A percentile compares a stretch with the other conserved stretches of the same genome.
phyloP scores from a whole-genome alignment of 1,284 basidiomycete species.

The Hymenochaete sp. region DNA sequence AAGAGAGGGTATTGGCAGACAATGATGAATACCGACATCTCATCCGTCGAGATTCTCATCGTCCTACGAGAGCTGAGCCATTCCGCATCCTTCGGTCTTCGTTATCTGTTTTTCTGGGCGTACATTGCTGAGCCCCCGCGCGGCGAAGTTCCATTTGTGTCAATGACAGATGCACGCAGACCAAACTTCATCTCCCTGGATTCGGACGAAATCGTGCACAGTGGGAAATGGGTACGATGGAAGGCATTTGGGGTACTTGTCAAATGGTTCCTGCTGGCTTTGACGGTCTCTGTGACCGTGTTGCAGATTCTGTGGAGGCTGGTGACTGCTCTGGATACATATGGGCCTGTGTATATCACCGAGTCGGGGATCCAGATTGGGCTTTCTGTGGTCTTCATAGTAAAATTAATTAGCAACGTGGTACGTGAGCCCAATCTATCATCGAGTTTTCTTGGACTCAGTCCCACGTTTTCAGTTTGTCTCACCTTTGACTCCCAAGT shows the following conservation, averaged over 20 bases:
- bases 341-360: conserved; percentile 46
- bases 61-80: conserved; percentile 52
- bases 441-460: too few species aligned
- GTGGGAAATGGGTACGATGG: conserved; percentile 57
- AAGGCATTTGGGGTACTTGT: conserved; percentile 44
- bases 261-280: conserved; percentile 40
- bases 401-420: conserved; percentile 57
- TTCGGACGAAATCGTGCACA: conserved; percentile 31
- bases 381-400: conserved; percentile 47
- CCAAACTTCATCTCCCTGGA: conserved; percentile 21
- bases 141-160: conserved; percentile 28
- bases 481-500: conserved; percentile 32
- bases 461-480: too few species aligned
- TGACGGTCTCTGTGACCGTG: conserved; percentile 38
- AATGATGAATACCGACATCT: conserved; percentile 22
- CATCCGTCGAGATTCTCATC: conserved; percentile 34
- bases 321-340: conserved; percentile 32
- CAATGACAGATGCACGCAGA: conserved; percentile 18
- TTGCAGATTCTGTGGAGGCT: conserved; percentile 62
- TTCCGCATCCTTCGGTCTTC: conserved; percentile 46
- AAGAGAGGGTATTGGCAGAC: conserved; percentile 29
- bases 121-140: conserved; percentile 50
- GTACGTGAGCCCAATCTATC: too few species aligned
- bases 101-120: conserved; percentile 62
- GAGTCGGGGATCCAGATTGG: conserved; percentile 51